Evolutionary conservation across 2,329 filamentous ascomycete species (phyloP).

Genomic region (Ceratocystis smalleyi): DNA sequence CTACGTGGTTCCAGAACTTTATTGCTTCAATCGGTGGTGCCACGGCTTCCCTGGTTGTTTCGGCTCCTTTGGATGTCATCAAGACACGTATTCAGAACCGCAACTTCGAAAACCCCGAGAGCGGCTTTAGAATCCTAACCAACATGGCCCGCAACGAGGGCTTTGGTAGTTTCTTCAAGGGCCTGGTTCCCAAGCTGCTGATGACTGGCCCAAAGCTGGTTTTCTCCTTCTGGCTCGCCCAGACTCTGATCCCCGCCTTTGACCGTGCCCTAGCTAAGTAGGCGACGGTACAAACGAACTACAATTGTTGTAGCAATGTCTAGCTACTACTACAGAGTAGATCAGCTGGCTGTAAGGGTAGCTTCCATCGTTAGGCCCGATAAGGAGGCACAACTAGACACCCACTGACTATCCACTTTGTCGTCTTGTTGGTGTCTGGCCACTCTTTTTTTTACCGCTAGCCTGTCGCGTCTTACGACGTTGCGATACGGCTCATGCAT

Average conservation of each 20-base stretch:
- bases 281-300: constrained; percentile 8
- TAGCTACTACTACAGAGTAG: too few species aligned
- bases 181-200: constrained; percentile 85
- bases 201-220: constrained; percentile 99
- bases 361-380: too few species aligned
- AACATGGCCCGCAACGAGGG: constrained; percentile 94
- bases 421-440: neutral
- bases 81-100: constrained; percentile 97
- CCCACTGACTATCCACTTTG: too few species aligned
- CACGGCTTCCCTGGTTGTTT: constrained; percentile 85
- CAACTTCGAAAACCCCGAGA: constrained; percentile 96
- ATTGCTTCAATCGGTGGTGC: constrained; percentile 90
- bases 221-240: constrained; percentile 98
- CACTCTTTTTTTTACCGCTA: neutral
- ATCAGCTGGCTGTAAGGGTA: too few species aligned
- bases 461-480: neutral
- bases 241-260: constrained; percentile 93
- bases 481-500: neutral
- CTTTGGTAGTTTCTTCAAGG: constrained; percentile 84
- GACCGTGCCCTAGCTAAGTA: constrained; percentile 34
- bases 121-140: constrained; percentile 75
- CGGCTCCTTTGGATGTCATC: constrained; percentile 92
- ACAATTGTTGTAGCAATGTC: too few species aligned
- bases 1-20: constrained; percentile 91
- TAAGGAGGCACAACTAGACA: too few species aligned